phyloP scores from a whole-genome alignment of 371 early-diverging fungal species.

The Chytridium lagenaria region DNA sequence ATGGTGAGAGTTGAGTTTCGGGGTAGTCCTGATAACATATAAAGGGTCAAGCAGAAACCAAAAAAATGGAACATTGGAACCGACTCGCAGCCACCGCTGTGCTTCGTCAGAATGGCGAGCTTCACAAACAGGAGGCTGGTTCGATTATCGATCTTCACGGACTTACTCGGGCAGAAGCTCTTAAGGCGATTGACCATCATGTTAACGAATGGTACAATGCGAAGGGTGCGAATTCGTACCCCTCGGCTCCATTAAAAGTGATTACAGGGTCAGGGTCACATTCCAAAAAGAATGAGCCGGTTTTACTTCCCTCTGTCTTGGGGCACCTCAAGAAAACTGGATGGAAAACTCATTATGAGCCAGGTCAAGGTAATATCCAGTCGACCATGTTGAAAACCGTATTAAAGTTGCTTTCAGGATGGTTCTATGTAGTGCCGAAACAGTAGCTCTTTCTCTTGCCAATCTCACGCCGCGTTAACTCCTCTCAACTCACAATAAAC shows the following conservation, averaged over 20 bases:
- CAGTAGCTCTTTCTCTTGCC: too few species aligned
- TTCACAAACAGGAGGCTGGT: constrained; percentile 1
- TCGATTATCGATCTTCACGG: constrained; percentile 35
- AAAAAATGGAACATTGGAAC: constrained; percentile 30
- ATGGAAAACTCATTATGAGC: constrained; percentile 25
- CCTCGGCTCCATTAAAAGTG: constrained; percentile 29
- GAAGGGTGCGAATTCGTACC: not conserved
- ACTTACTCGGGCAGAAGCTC: constrained; percentile 30
- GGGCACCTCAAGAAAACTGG: constrained; percentile 26
- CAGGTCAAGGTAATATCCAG: constrained; percentile 14
- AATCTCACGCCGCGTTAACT: not conserved
- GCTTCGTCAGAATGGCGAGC: constrained; percentile 3
- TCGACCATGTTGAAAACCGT: not conserved
- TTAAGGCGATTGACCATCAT: constrained; percentile 13
- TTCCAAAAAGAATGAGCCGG: constrained; percentile 19
- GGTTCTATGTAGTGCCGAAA: constrained; percentile 8
- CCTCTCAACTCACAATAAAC: too few species aligned
- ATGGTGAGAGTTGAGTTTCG: constrained; percentile 23
- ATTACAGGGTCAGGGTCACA: constrained; percentile 36
- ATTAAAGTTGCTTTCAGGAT: not conserved
- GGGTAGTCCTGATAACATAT: not conserved
- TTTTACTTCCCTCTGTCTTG: constrained; percentile 33
- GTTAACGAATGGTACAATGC: constrained; percentile 23
- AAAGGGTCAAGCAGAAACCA: constrained; percentile 31
- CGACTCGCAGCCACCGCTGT: constrained; percentile 28